Conservation (phyloP, 768 basidiomycete species). For the Boletus subcaerulescens region DNA sequence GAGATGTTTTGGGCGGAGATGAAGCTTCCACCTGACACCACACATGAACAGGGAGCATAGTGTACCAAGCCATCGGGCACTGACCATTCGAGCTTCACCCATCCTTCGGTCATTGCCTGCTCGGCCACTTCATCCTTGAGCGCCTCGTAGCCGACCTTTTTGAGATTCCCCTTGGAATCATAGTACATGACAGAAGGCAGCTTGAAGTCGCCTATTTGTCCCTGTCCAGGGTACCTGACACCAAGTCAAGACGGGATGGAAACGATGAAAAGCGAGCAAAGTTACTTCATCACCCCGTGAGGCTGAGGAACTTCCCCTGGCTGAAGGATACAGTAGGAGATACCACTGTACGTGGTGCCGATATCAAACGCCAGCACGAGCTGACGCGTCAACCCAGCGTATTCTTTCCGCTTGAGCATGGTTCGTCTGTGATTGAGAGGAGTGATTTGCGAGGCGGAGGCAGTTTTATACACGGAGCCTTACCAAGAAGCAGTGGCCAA, state of each 20-base stretch:
- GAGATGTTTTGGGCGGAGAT: slow-evolving; percentile 35
- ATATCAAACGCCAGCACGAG: slow-evolving; percentile 38
- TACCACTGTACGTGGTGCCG: slow-evolving; percentile 37
- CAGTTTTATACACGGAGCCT: slow-evolving; percentile 4
- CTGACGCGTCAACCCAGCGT: slow-evolving; percentile 30
- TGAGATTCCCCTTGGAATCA: slow-evolving; percentile 34
- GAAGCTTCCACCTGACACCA: slow-evolving; percentile 33
- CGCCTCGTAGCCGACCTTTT: slow-evolving; percentile 42
- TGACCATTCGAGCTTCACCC: slow-evolving; percentile 45
- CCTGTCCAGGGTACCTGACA: slow-evolving; percentile 37
- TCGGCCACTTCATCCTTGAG: slow-evolving; percentile 34
- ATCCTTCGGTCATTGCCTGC: slow-evolving; percentile 36
- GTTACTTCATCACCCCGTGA: slow-evolving; percentile 17
- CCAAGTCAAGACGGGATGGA: neutral
- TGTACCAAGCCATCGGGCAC: neutral
- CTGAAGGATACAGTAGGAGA: slow-evolving; percentile 38
- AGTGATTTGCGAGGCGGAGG: neutral
- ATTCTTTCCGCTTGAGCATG: slow-evolving; percentile 34
- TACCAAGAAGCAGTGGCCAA: too few species aligned
- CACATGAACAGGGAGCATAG: neutral
- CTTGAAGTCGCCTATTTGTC: slow-evolving; percentile 39
- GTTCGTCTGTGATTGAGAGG: neutral
- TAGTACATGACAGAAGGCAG: slow-evolving; percentile 48
- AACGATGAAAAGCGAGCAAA: too few species aligned
- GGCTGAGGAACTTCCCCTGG: slow-evolving; percentile 29